Evolutionary conservation across 2,329 filamentous ascomycete genomes (phyloP).

Genomic region (Fusarium neocosmosporiellum): DNA sequence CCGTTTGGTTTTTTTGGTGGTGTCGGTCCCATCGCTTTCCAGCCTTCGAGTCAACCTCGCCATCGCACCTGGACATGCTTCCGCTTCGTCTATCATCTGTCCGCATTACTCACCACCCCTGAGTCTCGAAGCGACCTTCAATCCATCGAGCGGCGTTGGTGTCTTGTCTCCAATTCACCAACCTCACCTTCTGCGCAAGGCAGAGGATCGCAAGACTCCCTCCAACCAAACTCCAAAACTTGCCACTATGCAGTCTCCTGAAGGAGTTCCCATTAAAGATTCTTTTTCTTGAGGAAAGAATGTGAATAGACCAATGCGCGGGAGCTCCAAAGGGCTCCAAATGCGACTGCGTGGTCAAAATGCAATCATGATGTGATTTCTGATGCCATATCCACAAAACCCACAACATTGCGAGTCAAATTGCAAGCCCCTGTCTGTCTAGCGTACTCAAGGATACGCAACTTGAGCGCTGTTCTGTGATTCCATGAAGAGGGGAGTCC

Average conservation of each 20-base stretch:
- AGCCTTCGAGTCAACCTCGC: neutral
- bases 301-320: neutral
- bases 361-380: conserved; percentile 24
- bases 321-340: conserved; percentile 9
- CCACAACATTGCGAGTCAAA: conserved; percentile 29
- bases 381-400: conserved; percentile 37
- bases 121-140: neutral
- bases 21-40: neutral
- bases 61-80: neutral
- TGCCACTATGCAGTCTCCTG: conserved; percentile 3
- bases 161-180: neutral
- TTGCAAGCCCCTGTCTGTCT: conserved; percentile 24
- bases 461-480: conserved; percentile 35
- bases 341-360: conserved; percentile 5
- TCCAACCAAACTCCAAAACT: neutral
- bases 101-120: neutral
- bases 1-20: neutral
- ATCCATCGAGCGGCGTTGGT: neutral
- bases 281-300: neutral
- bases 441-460: conserved; percentile 47
- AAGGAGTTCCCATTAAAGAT: neutral
- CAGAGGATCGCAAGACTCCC: neutral
- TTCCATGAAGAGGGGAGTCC: conserved; percentile 54
- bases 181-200: neutral
- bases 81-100: neutral